Evolutionary conservation across 164 flowering plant species (phyloP), one percentile per base, ranked within the genome.

Genomic region (Vitis labrusca): DNA sequence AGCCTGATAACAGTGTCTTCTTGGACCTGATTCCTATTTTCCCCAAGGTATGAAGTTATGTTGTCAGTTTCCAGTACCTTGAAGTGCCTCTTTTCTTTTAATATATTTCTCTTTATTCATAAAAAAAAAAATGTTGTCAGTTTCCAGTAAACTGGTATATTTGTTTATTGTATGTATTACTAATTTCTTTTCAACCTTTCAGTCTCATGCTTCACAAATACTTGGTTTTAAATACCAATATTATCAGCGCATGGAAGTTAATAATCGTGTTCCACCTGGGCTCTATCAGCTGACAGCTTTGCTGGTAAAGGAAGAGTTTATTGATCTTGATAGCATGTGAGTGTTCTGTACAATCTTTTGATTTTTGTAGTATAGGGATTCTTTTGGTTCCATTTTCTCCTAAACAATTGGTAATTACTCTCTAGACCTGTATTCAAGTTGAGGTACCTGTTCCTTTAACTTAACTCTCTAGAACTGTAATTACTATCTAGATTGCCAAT

Each of bases 161-260:
- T 29, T 61, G 37, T 37, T 37, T 37, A 37, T 37, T 37, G 16
- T 15, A 54, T 59, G 10, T 55, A 32, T 44, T 30, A 44, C 32
- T 64, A 15, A 50, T 57, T n/a, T 3, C 44, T 17, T 51, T 7
- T 47, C 3, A 62, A 63, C 64, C 70, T 65, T 82, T 75, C 96
- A 96, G 99, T 94, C 97, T 50, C 97, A 96, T 80, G 98, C 99
- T 73, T 84, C 99, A 67, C 99, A 96, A 78, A 92, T 96, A 65
- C 90, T 96, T 59, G 98, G 99, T 29, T 96, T 91, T 71, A 96
- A 96, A 84, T 96, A 93, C 73, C 98, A 96, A 74, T 93, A 91
- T 75, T 92, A 94, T 76, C 99, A 96, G 82, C 91, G 94, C 2
- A 73, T 84, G 84, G 99, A 96, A 77, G 91, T 93, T 48, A 85